Evolutionary conservation across 768 basidiomycete genomes (phyloP), one percentile per base, ranked within the genome.

Genomic region (Pisolithus tinctorius): DNA sequence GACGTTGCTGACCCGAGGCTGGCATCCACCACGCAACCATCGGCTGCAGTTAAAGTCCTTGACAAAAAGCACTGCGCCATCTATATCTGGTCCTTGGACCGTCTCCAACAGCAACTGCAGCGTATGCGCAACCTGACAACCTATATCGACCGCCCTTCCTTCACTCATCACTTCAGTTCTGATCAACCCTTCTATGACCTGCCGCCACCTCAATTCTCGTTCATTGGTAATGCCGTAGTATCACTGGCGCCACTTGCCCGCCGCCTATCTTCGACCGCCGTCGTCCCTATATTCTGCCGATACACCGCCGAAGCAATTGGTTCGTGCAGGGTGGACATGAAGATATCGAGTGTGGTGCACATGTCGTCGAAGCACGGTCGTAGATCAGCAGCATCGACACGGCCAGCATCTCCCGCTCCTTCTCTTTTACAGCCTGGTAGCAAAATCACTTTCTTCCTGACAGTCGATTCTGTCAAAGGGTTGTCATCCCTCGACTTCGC

Each of bases 231-330:
- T 59, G 86, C 89, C 0, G 69, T 88, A 29, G 74, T 94, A 49
- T 88, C 90, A 13, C 76, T 99, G 25, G 82, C 86, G 0, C 84
- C 93, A 2, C 75, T 98, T 43, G 83, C 82, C 11, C 83, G 90
- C 39, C 77, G 82, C 49, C 71, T 90, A 36, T 86, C 89, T 3
- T 87, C 84, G 1, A 76, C 79, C 3, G 83, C 82, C n/a, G 80
- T 77, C 0, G 81, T 89, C 14, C 93, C 93, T 1, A 93, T 99
- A 62, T 91, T 92, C 66, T 95, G 92, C 63, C 83, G 88, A 30
- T 95, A 94, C 62, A 96, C 93, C 1, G 80, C 91, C 44, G 95
- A 97, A 64, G 94, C 94, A 1, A 93, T 97, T 57, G 96, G 95
- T 1, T 92, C 91, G 26, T 97, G 94, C 70, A 82, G 92, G 23